Evolutionary conservation across 768 basidiomycete species (phyloP).

Genomic region (Psilocybe tampanensis): DNA sequence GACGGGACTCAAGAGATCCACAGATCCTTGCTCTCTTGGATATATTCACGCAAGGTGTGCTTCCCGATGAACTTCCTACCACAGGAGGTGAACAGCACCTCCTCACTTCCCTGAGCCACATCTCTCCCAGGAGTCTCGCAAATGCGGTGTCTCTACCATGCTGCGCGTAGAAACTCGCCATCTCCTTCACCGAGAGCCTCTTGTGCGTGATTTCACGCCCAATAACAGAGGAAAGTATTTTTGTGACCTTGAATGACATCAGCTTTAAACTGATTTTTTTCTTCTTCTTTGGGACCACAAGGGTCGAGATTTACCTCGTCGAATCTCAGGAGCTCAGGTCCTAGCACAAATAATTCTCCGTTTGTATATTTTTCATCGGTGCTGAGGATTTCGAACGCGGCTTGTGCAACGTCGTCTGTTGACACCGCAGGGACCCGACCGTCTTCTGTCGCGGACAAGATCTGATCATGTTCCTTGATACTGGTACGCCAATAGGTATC

Average conservation of each 20-base stretch:
- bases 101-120: neutral
- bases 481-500: neutral
- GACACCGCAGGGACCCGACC: neutral
- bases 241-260: neutral
- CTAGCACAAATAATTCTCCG: neutral
- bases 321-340: neutral
- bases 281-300: neutral
- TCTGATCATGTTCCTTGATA: neutral
- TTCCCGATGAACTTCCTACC: conserved; percentile 1
- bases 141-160: neutral
- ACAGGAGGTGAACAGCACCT: neutral
- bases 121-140: neutral
- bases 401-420: neutral
- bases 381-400: neutral
- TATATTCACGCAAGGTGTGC: neutral
- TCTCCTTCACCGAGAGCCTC: neutral
- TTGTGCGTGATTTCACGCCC: neutral
- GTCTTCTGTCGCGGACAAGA: neutral
- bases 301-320: neutral
- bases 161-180: neutral
- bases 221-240: neutral
- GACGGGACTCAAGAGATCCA: neutral
- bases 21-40: neutral
- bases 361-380: neutral
- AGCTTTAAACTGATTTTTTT: neutral